Evolutionary conservation across 768 basidiomycete genomes (phyloP), one percentile per base, ranked within the genome.

Genomic region (Chiua virens): DNA sequence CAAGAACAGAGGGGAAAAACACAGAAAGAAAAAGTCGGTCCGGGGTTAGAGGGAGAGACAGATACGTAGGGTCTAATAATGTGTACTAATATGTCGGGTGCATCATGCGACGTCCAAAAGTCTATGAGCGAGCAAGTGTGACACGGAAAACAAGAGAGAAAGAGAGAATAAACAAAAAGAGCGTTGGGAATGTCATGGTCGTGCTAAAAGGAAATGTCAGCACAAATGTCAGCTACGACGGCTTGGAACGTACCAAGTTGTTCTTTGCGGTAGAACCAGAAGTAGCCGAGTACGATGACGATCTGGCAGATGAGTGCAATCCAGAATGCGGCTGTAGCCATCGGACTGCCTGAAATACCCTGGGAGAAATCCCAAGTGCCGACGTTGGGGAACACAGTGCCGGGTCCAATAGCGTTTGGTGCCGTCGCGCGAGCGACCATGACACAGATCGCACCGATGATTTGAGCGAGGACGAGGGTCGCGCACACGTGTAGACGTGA

Each of bases 211-310:
- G 14, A 30, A 17, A 3, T 28, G 11, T 32, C 13, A 20, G 11
- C 10, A 48, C 34, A n/a, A 11, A 25, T 11, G 30, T 30, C 49
- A 38, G 39, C 4, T 21, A 28, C 10, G 27, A 8, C 17, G 13
- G 11, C 14, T 4, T 36, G 14, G 25, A 4, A 76, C 87, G 46
- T 66, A 89, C 88, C 71, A 53, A 96, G 81, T 68, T 96, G 93
- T 71, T 96, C 93, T 73, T 92, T 93, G 69, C 93, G 85, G 72
- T 95, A 96, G 82, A 96, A 95, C 90, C 90, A 90, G 77, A 94
- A 93, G 74, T 96, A 96, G 20, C 93, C 93, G 53, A 86, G 70
- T 51, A 95, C 91, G 63, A 96, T 92, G 58, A 93, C 69, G 47
- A 96, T 63, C 66, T 92, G 90, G 66, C 83, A 89, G 8, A 83